Evolutionary conservation across 2,329 filamentous ascomycete species (phyloP), one percentile per base, ranked within the genome.

Genomic region (Sporothrix protearum): DNA sequence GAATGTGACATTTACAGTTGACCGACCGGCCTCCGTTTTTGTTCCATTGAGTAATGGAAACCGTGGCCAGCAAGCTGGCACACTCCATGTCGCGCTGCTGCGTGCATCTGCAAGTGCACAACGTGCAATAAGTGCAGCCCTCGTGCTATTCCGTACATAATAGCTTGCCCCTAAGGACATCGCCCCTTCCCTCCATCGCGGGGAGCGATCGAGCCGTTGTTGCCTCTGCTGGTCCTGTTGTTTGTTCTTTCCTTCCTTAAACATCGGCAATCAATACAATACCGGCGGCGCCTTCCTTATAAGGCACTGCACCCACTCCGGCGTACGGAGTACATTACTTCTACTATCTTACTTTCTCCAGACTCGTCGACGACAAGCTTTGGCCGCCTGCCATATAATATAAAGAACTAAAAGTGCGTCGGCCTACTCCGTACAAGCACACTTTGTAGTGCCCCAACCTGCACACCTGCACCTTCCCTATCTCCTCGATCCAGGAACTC

Each of bases 401-500:
- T 66, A 66, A 63, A 33, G 42, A 66, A 47, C 36, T 57, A 28
- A 53, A 22, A 22, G 22, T 25, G 2, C 7, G n/a, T 53, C 49
- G 9, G 9, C 22, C 49, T 8, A 53, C 22, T 25, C 10, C 9
- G 10, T 22, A 25, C 22, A 25, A n/a, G 25, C 49, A 53, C n/a
- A 3, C 9, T 53, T 53, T 25, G 1, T 19, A 51, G 64, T 42
- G 61, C 10, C 22, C 39, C 10, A n/a, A n/a, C 36, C 33, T 36
- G 30, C 25, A 14, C 25, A 10, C 28, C 39, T 42, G 63, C 45
- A 33, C 45, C 63, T 67, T 42, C 30, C 47, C 49, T 39, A 55
- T 39, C 64, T 51, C 64, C 64, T 68, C 64, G 47, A 68, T 53
- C 63, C 64, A 68, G 64, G 64, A 53, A 53, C 64, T 67, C 64